Percentiles rank a stretch among this genome's conserved stretches.
Conservation (phyloP, 108 stramenopile genomes). For the Pseudonitzschia delicatissima region DNA sequence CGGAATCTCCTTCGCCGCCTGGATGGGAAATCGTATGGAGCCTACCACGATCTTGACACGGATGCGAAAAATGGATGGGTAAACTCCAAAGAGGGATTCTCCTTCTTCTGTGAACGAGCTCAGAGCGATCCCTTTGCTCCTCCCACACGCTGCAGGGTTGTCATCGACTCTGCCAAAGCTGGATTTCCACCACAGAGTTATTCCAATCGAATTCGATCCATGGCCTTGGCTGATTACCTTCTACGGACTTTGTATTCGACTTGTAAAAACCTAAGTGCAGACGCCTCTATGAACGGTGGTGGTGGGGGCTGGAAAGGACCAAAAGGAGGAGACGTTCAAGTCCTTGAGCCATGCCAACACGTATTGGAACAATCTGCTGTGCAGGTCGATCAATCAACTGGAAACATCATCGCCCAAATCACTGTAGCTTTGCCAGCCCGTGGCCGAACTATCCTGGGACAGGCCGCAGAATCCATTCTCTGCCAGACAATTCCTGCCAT, state of each 20-base stretch:
- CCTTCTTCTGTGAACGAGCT: constrained; percentile 73
- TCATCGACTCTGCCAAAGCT: constrained; percentile 55
- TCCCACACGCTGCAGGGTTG: constrained; percentile 84
- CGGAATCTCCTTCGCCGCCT: constrained; percentile 54
- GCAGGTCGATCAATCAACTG: constrained; percentile 38
- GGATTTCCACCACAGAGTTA: constrained; percentile 70
- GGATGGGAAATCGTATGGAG: constrained; percentile 81
- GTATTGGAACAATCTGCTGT: constrained; percentile 90
- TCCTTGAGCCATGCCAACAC: constrained; percentile 84
- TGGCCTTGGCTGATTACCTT: constrained; percentile 84
- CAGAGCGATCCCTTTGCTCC: constrained; percentile 95
- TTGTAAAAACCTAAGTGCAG: constrained; percentile 76
- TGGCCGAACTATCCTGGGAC: constrained; percentile 86
- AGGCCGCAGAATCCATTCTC: constrained; percentile 79
- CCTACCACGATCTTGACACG: constrained; percentile 89
- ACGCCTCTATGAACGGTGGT: constrained; percentile 42
- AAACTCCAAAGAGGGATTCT: constrained; percentile 44
- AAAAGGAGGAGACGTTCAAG: constrained; percentile 92
- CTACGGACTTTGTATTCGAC: constrained; percentile 59
- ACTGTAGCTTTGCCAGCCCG: constrained; percentile 92
- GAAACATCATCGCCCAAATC: constrained; percentile 80
- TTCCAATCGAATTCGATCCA: constrained; percentile 59
- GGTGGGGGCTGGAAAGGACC: constrained; percentile 67
- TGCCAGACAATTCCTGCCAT: constrained; percentile 61
- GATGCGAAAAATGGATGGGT: constrained; percentile 56